These are phyloP conservation scores for Ganoderma leucocontextum DNA, from an alignment of 1,284 basidiomycete species.

Conservation along the genomic window DNA sequence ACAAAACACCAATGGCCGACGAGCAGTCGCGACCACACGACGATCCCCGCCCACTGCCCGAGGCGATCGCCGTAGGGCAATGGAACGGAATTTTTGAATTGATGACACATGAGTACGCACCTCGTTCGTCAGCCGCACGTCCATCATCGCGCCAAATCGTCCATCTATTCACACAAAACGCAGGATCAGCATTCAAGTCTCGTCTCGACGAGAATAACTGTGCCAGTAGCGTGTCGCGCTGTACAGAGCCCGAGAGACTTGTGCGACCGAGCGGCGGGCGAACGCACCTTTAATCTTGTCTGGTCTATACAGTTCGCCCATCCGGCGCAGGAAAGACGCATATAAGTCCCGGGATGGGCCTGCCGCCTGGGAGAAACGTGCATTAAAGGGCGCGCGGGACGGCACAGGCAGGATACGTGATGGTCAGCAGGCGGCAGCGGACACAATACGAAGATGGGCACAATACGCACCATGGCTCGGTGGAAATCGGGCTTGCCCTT, in stretches of 20 bases:
- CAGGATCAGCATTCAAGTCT: slow-evolving; percentile 15
- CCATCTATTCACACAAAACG: slow-evolving; percentile 65
- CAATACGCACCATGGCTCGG: slow-evolving; percentile 77
- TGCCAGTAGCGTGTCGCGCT: slow-evolving; percentile 22
- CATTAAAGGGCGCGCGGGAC: slow-evolving; percentile 17
- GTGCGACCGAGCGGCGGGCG: slow-evolving; percentile 24
- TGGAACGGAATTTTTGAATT: slow-evolving; percentile 12
- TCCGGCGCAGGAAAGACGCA: slow-evolving; percentile 70
- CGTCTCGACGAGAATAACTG: slow-evolving; percentile 24
- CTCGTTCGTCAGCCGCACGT: slow-evolving; percentile 86
- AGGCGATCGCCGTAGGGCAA: not conserved
- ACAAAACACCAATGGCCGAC: slow-evolving; percentile 17
- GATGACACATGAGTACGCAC: slow-evolving; percentile 49
- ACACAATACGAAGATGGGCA: slow-evolving; percentile 14
- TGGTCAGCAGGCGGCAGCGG: slow-evolving; percentile 22
- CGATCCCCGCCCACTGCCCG: not conserved
- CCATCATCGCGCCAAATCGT: slow-evolving; percentile 95
- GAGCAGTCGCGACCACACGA: slow-evolving; percentile 6
- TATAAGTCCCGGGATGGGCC: slow-evolving; percentile 79
- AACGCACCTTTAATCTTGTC: slow-evolving; percentile 80
- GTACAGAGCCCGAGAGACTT: slow-evolving; percentile 18
- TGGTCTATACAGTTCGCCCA: slow-evolving; percentile 70
- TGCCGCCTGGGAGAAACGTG: slow-evolving; percentile 55
- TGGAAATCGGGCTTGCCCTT: slow-evolving; percentile 95
- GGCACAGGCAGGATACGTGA: slow-evolving; percentile 7